A percentile compares a stretch with the other conserved stretches of the same genome.
These are phyloP conservation scores for Fusarium decemcellulare DNA, from an alignment of 2,329 filamentous ascomycete species.

Conservation along the genomic window DNA sequence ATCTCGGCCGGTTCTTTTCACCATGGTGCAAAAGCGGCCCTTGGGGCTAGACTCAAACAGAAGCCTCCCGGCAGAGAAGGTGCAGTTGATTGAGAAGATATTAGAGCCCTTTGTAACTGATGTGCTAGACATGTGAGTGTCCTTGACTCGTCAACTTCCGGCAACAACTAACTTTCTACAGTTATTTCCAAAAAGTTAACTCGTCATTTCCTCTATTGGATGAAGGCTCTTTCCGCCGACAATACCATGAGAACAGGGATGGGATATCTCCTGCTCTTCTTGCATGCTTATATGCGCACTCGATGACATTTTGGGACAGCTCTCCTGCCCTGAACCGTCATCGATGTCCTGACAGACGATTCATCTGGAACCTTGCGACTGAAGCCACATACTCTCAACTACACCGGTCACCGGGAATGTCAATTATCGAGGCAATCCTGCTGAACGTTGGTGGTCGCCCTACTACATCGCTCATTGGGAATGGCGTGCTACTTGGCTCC, in stretches of 20 bases:
- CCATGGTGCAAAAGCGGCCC: conserved; percentile 61
- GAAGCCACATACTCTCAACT: conserved; percentile 73
- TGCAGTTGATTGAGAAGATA: conserved; percentile 71
- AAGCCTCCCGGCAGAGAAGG: conserved; percentile 60
- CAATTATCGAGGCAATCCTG: conserved; percentile 69
- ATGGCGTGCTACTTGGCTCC: conserved; percentile 64
- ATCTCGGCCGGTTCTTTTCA: conserved; percentile 61
- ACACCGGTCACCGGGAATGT: conserved; percentile 69
- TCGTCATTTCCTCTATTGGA: conserved; percentile 74
- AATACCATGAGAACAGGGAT: conserved; percentile 60
- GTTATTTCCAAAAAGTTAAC: conserved; percentile 60
- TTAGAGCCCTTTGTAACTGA: conserved; percentile 67
- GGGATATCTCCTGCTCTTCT: conserved; percentile 69
- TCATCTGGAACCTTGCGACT: conserved; percentile 74
- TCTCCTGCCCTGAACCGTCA: conserved; percentile 59
- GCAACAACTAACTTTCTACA: conserved; percentile 18
- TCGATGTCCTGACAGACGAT: conserved; percentile 69
- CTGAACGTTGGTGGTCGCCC: conserved; percentile 73
- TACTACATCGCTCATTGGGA: conserved; percentile 71
- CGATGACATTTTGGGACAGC: conserved; percentile 70
- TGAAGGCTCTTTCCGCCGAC: conserved; percentile 65
- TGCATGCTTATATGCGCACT: conserved; percentile 70
- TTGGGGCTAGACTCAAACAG: conserved; percentile 57
- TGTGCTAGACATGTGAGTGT: conserved; percentile 62
- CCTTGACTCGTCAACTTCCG: neutral